These are phyloP conservation scores for Mycena venus DNA, from an alignment of 768 basidiomycete genomes.

Conservation along the genomic window DNA sequence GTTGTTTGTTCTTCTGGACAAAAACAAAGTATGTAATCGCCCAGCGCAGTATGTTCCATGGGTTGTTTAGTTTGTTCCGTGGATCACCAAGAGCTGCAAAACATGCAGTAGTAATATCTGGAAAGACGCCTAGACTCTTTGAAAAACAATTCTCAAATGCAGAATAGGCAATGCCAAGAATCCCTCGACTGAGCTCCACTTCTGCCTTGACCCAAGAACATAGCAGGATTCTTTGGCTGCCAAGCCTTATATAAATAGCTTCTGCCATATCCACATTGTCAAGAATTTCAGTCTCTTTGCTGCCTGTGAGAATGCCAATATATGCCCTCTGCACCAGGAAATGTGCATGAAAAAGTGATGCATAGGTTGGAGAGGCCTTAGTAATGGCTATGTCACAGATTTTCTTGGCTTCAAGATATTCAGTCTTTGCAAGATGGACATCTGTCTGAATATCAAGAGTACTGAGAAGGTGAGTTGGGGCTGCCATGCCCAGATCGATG, in stretches of 20 bases:
- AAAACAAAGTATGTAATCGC: not conserved
- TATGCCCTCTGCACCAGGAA: not conserved
- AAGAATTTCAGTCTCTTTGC: not conserved
- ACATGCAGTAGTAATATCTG: not conserved
- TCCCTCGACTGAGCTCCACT: not conserved
- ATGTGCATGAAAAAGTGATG: not conserved
- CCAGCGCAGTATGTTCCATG: not conserved
- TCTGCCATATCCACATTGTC: no score
- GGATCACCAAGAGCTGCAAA: not conserved
- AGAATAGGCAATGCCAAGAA: not conserved
- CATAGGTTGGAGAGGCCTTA: not conserved
- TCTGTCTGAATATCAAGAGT: not conserved
- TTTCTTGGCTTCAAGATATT: not conserved
- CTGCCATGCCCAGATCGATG: not conserved
- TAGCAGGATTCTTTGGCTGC: no score
- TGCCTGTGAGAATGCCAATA: not conserved
- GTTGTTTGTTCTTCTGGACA: not conserved
- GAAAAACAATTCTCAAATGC: not conserved
- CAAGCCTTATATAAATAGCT: no score
- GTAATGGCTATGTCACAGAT: not conserved
- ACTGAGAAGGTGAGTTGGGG: not conserved
- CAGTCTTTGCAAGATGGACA: not conserved
- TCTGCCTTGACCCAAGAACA: not conserved
- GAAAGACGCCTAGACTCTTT: not conserved
- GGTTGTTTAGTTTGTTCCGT: not conserved